Evolutionary conservation across 768 basidiomycete genomes (phyloP), one percentile per base, ranked within the genome.

Genomic region (Pisolithus sp.): DNA sequence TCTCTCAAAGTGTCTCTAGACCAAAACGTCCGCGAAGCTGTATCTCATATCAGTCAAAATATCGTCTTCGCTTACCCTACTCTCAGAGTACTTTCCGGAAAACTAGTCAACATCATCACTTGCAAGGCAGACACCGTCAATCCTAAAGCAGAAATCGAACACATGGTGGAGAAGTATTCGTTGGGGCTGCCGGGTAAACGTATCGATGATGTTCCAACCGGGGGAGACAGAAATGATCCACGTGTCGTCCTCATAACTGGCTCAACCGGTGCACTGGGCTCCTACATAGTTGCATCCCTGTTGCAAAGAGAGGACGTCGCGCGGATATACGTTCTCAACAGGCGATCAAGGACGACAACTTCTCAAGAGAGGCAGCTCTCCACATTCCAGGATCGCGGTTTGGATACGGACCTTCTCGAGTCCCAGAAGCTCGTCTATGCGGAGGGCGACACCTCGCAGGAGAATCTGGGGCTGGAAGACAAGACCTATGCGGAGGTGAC

Each of bases 261-360:
- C 13, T 70, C 73, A 1, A 76, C 75, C 5, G 75, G 74, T 8
- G 68, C 66, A 9, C 63, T 76, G 1, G 74, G 75, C 15, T 68
- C 71, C 2, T 66, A 70, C 46, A 46, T 73, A 15, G 57, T 76
- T 28, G 60, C 63, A 0, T 50, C 49, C 3, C 60, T 73, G 12
- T 53, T 71, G 23, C 39, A 57, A 17, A 54, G 62, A 4, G 39
- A 54, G 0, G 31, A 21, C 1, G 63, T 70, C 1, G 50, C 59
- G 28, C 60, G 52, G 23, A 57, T 73, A 7, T 74, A 72, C 44
- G 61, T 65, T 0, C 52, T 72, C 21, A 72, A 73, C 51, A 59
- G 71, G 4, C 54, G 53, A 23, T 54, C 54, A 4, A 42, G 49
- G 9, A 47, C 56, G 36, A 47, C 38, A 0, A 20, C 56, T 15